These are phyloP conservation scores for Camptophora hylomeconis DNA, from an alignment of 2,329 filamentous ascomycete species.

Conservation along the genomic window DNA sequence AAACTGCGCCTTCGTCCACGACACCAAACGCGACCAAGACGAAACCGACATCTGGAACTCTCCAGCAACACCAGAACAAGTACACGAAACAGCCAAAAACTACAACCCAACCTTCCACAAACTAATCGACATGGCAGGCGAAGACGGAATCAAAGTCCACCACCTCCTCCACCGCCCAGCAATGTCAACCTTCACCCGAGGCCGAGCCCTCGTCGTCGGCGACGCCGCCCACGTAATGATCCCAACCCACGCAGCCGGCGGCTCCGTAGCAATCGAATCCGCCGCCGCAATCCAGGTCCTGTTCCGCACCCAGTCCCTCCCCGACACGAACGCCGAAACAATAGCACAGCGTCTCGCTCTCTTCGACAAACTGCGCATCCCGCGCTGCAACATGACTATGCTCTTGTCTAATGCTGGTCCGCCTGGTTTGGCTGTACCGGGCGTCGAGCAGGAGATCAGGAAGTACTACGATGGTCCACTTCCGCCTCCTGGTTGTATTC, in stretches of 20 bases:
- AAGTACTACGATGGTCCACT: slow-evolving; percentile 7
- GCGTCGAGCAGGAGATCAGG: slow-evolving; percentile 7
- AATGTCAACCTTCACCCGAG: slow-evolving; percentile 19
- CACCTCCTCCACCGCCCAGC: slow-evolving; percentile 4
- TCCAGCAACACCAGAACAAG: slow-evolving; percentile 6
- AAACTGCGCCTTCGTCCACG: too few relatives aligned
- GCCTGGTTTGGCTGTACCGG: slow-evolving; percentile 6
- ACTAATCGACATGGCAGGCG: slow-evolving; percentile 2
- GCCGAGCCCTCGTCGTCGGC: slow-evolving; percentile 22
- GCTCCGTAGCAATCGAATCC: slow-evolving; percentile 27
- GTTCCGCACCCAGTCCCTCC: slow-evolving; percentile 5
- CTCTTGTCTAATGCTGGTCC: slow-evolving; percentile 11
- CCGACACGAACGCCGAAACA: slow-evolving; percentile 2
- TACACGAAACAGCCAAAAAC: slow-evolving; percentile 3
- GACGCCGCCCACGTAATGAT: slow-evolving; percentile 28
- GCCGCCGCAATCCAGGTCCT: slow-evolving; percentile 8
- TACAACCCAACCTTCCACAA: slow-evolving; percentile 5
- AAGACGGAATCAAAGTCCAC: slow-evolving; percentile 5
- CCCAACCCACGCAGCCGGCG: slow-evolving; percentile 26
- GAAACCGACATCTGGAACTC: too few relatives aligned
- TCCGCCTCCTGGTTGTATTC: slow-evolving; percentile 8
- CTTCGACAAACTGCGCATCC: slow-evolving; percentile 8
- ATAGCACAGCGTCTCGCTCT: slow-evolving; percentile 4
- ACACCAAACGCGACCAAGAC: too few relatives aligned
- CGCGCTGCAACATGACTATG: slow-evolving; percentile 8